Conservation (phyloP, 371 early-diverging fungal species). For the Mortierella sp. region DNA sequence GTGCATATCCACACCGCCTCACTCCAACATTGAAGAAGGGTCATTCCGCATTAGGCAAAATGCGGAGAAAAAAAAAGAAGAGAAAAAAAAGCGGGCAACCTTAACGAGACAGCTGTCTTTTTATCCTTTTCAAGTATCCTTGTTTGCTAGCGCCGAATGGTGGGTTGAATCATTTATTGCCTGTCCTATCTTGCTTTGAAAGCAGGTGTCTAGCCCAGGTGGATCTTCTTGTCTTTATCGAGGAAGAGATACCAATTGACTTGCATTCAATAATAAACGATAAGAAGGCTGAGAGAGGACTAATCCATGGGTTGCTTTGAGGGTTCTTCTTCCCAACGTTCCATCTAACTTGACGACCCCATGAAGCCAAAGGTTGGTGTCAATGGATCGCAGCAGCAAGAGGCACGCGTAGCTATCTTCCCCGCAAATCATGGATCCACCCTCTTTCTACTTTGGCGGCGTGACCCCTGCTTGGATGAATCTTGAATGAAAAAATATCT, state of each 20-base stretch:
- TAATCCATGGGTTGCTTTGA: neutral
- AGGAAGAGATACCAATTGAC: neutral
- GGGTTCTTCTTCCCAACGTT: neutral
- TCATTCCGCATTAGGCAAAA: neutral
- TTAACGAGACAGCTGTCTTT: neutral
- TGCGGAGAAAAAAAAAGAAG: neutral
- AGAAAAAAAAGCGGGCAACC: slow-evolving; percentile 4
- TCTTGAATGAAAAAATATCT: neutral
- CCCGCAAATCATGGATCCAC: no score
- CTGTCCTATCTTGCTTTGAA: neutral
- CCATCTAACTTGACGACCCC: no score
- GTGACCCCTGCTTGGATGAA: neutral
- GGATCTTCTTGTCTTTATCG: neutral
- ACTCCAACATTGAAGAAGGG: neutral
- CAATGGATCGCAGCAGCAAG: no score
- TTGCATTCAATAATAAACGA: neutral
- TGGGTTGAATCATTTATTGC: neutral
- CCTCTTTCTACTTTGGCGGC: neutral
- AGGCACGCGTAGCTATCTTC: no score
- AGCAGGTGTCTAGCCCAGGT: neutral
- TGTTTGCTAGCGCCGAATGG: neutral
- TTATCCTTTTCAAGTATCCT: neutral
- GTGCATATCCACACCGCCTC: no score
- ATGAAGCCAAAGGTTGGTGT: no score
- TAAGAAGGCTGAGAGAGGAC: neutral